These are phyloP conservation scores for Zasmidium angulare DNA, from an alignment of 2,329 filamentous ascomycete species.

Conservation along the genomic window DNA sequence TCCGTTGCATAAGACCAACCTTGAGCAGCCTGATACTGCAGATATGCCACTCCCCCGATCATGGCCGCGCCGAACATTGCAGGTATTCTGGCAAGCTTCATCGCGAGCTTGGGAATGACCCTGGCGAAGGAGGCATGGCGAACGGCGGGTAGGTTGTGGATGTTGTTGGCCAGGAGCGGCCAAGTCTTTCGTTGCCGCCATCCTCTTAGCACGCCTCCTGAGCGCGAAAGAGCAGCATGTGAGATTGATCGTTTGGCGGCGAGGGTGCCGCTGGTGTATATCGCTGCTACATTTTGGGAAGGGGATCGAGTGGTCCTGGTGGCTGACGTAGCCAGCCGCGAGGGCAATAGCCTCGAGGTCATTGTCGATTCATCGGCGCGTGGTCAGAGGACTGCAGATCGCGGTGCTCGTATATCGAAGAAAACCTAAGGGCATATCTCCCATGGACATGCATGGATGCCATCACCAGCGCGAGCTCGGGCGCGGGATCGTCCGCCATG, in stretches of 20 bases:
- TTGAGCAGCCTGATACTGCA: slow-evolving; percentile 91
- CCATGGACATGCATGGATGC: neutral
- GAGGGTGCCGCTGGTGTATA: slow-evolving; percentile 20
- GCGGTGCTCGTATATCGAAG: no score
- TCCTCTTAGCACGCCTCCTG: slow-evolving; percentile 20
- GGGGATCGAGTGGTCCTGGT: slow-evolving; percentile 52
- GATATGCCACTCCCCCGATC: slow-evolving; percentile 82
- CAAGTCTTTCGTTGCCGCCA: slow-evolving; percentile 59
- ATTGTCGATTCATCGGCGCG: slow-evolving; percentile 25
- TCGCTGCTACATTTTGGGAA: slow-evolving; percentile 30
- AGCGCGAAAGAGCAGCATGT: slow-evolving; percentile 24
- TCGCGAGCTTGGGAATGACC: slow-evolving; percentile 77
- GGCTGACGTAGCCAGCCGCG: slow-evolving; percentile 67
- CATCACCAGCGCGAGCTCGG: no score
- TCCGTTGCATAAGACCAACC: slow-evolving; percentile 77
- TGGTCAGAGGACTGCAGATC: no score
- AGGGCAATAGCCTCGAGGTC: slow-evolving; percentile 66
- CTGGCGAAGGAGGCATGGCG: slow-evolving; percentile 66
- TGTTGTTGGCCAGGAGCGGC: slow-evolving; percentile 73
- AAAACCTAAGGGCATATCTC: no score
- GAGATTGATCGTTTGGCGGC: slow-evolving; percentile 27
- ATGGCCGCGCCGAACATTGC: slow-evolving; percentile 89
- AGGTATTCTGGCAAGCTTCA: slow-evolving; percentile 84
- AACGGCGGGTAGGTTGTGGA: slow-evolving; percentile 74
- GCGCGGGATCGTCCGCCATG: no score